Evolutionary conservation across 2,329 filamentous ascomycete genomes (phyloP).

Genomic region (Dothistroma septosporum): DNA sequence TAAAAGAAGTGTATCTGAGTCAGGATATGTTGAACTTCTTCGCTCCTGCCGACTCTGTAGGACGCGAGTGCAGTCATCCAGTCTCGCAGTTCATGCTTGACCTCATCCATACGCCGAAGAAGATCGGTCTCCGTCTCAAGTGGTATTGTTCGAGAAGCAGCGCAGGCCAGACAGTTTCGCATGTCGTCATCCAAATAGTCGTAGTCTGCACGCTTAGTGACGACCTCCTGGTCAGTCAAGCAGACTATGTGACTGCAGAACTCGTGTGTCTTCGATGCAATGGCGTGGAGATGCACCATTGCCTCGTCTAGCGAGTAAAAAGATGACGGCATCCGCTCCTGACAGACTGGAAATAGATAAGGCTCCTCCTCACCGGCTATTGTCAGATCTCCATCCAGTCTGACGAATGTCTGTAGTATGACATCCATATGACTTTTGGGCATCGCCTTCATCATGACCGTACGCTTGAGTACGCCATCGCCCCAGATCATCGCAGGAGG

Average conservation of each 20-base stretch:
- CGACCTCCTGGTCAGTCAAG: slow-evolving; percentile 11
- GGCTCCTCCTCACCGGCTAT: slow-evolving; percentile 20
- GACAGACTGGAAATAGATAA: slow-evolving; percentile 15
- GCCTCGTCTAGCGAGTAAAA: slow-evolving; percentile 18
- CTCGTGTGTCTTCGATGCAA: slow-evolving; percentile 14
- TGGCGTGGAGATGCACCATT: slow-evolving; percentile 17
- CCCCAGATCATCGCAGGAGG: neutral
- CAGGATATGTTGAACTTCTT: slow-evolving; percentile 13
- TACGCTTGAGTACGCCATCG: slow-evolving; percentile 12
- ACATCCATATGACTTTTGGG: slow-evolving; percentile 15
- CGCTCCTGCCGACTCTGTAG: neutral
- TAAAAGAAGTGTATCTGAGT: slow-evolving; percentile 21
- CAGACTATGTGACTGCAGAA: slow-evolving; percentile 16
- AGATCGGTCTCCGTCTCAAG: slow-evolving; percentile 5
- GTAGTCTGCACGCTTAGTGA: slow-evolving; percentile 7
- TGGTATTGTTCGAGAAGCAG: slow-evolving; percentile 12
- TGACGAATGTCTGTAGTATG: slow-evolving; percentile 16
- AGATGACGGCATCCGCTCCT: slow-evolving; percentile 13
- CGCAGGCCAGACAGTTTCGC: slow-evolving; percentile 18
- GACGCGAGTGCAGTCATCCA: slow-evolving; percentile 17
- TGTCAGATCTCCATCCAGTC: slow-evolving; percentile 18
- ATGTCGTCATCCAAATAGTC: slow-evolving; percentile 16
- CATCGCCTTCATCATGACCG: slow-evolving; percentile 9
- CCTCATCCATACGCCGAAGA: slow-evolving; percentile 4
- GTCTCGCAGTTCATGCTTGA: slow-evolving; percentile 14